These are phyloP conservation scores for Clitoria ternatea DNA, from an alignment of 306 rosid species.

Conservation along the genomic window DNA sequence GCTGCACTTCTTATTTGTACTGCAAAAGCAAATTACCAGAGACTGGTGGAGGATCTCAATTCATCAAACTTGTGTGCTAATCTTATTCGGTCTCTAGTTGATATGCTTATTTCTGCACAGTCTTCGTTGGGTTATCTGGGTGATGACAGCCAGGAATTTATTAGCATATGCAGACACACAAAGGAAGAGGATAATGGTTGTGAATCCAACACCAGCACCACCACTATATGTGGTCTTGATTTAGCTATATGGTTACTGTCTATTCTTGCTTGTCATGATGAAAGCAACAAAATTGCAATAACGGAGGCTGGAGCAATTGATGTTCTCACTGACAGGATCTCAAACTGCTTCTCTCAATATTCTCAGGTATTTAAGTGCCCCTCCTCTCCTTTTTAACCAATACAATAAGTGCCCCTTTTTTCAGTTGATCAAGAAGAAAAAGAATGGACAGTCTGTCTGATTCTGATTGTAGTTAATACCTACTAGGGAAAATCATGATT, in stretches of 20 bases:
- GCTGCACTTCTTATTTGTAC: constrained; percentile 86
- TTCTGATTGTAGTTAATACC: not conserved
- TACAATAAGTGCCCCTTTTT: too few relatives aligned
- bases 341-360: constrained; percentile 63
- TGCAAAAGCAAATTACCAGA: constrained; percentile 70
- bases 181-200: constrained; percentile 42
- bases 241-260: constrained; percentile 87
- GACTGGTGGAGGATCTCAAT: constrained; percentile 74
- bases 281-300: constrained; percentile 57
- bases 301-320: constrained; percentile 98
- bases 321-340: constrained; percentile 74
- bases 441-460: constrained; percentile 9
- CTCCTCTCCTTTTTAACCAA: too few relatives aligned
- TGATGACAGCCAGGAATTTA: constrained; percentile 44
- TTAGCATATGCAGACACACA: constrained; percentile 63
- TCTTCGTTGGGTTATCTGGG: constrained; percentile 38
- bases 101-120: constrained; percentile 51
- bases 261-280: constrained; percentile 83
- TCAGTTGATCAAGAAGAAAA: not conserved
- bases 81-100: constrained; percentile 82
- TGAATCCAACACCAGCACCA: constrained; percentile 54
- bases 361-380: constrained; percentile 68
- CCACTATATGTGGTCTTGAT: constrained; percentile 58
- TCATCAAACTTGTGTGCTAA: constrained; percentile 47
- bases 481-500: not conserved